A percentile compares a stretch with the other conserved stretches of the same genome.
phyloP scores from a whole-genome alignment of 805 yeast genomes.

The Pichia eremophila region DNA sequence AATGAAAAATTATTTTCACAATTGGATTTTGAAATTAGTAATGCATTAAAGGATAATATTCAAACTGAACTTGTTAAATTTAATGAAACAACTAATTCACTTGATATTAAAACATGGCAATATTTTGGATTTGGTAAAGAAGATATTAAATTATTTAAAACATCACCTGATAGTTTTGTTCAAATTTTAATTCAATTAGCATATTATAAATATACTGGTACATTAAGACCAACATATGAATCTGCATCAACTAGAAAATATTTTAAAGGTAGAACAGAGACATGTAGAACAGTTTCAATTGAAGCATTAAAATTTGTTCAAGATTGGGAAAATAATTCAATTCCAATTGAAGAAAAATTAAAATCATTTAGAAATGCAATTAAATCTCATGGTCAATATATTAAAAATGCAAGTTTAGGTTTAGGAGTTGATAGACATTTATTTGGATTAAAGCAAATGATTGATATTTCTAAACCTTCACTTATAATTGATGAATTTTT shows the following conservation, averaged over 20 bases:
- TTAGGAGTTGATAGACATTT: conserved; percentile 90
- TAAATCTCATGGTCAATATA: conserved; percentile 63
- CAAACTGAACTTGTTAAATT: conserved; percentile 48
- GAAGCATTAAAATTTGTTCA: conserved; percentile 65
- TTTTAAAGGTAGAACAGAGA: conserved; percentile 88
- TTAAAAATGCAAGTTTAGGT: conserved; percentile 73
- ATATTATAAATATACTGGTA: conserved; percentile 73
- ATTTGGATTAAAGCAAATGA: conserved; percentile 73
- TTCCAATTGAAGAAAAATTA: conserved; percentile 47
- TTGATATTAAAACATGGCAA: conserved; percentile 71
- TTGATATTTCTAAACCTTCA: conserved; percentile 41
- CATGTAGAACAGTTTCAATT: conserved; percentile 73
- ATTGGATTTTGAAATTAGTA: conserved; percentile 51
- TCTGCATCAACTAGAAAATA: conserved; percentile 89
- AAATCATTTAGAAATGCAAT: conserved; percentile 64
- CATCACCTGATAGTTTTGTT: conserved; percentile 87
- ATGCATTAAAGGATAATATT: conserved; percentile 42
- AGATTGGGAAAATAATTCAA: conserved; percentile 54
- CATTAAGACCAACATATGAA: conserved; percentile 84
- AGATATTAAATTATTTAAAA: conserved; percentile 72
- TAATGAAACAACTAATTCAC: conserved; percentile 42
- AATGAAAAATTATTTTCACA: conserved; percentile 11
- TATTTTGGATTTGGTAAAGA: conserved; percentile 81
- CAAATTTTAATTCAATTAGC: conserved; percentile 91
- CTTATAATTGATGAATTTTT: conserved; percentile 48